Conservation (phyloP, 805 yeast genomes). For the Candida patagonica region DNA sequence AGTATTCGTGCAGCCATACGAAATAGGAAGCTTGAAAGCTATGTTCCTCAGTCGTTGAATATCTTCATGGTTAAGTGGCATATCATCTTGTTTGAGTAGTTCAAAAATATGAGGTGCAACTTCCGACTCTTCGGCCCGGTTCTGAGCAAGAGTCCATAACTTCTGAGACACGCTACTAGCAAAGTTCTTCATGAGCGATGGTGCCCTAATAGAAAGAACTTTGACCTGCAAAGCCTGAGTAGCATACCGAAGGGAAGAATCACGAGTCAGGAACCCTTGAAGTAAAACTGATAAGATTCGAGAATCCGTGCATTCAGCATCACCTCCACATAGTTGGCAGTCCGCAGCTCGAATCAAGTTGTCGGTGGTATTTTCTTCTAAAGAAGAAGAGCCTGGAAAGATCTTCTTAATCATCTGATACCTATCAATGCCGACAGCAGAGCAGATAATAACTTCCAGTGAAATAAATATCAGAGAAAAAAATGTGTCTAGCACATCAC, state of each 20-base stretch:
- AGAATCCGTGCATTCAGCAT: conserved; percentile 17
- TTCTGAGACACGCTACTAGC: conserved; percentile 9
- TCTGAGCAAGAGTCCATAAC: conserved; percentile 23
- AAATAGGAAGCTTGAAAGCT: conserved; percentile 11
- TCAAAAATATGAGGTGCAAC: conserved; percentile 6
- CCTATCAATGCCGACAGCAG: conserved; percentile 20
- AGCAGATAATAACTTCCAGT: conserved; percentile 15
- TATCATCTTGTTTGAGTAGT: conserved; percentile 15
- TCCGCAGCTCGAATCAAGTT: conserved; percentile 23
- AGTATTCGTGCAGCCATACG: conserved; percentile 9
- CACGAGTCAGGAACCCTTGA: conserved; percentile 17
- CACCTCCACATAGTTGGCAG: conserved; percentile 32
- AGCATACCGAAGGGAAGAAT: conserved; percentile 20
- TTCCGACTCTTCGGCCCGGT: conserved; percentile 7
- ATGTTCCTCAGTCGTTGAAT: conserved; percentile 16
- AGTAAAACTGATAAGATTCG: conserved; percentile 21
- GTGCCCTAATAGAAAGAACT: conserved; percentile 8
- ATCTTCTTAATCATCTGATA: conserved; percentile 14
- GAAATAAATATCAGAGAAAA: conserved; percentile 9
- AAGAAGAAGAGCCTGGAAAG: conserved; percentile 8
- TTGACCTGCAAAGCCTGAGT: conserved; percentile 26
- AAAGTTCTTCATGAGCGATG: not conserved
- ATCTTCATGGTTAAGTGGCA: conserved; percentile 20
- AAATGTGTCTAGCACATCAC: conserved; percentile 5
- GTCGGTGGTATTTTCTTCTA: not conserved